Percentiles rank a stretch among this genome's conserved stretches.
phyloP scores from a whole-genome alignment of 441 rosid species.

The Gossypium schwendimanii region DNA sequence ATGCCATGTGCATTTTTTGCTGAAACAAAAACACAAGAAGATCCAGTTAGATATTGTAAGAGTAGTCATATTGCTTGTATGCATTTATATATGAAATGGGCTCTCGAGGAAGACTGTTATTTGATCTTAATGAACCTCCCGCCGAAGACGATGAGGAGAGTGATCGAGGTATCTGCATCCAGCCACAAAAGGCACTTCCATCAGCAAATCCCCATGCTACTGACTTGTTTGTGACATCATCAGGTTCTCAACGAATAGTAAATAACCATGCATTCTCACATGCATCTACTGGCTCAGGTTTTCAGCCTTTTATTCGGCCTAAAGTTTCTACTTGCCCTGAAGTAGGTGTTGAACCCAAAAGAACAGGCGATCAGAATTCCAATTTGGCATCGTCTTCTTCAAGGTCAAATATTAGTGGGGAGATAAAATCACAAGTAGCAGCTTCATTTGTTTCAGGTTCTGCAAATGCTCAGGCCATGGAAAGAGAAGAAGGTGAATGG shows the following conservation, averaged over 20 bases:
- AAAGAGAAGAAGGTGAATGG: slow-evolving; percentile 99
- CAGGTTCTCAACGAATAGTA: slow-evolving; percentile 38
- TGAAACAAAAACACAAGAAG: slow-evolving; percentile 23
- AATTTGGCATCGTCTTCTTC: slow-evolving; percentile 28
- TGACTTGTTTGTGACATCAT: slow-evolving; percentile 46
- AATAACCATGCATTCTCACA: slow-evolving; percentile 64
- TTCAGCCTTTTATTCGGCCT: slow-evolving; percentile 81
- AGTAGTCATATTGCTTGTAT: slow-evolving; percentile 40
- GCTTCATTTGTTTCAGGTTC: slow-evolving; percentile 27
- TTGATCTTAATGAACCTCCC: slow-evolving; percentile 98
- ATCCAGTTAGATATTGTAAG: slow-evolving; percentile 16
- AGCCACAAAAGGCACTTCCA: slow-evolving; percentile 55
- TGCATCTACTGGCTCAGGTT: slow-evolving; percentile 73
- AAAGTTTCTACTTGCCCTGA: slow-evolving; percentile 28
- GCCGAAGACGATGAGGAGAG: slow-evolving; percentile 57
- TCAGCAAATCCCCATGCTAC: slow-evolving; percentile 35
- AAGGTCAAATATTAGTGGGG: slow-evolving; percentile 29
- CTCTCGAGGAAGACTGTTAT: slow-evolving; percentile 67
- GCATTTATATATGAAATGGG: slow-evolving; percentile 81
- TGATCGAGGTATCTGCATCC: slow-evolving; percentile 36
- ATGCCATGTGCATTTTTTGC: slow-evolving; percentile 27
- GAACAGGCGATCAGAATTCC: slow-evolving; percentile 24
- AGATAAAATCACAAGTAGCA: slow-evolving; percentile 26
- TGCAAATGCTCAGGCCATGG: slow-evolving; percentile 33
- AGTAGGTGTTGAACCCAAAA: slow-evolving; percentile 33